Evolutionary conservation across 2,329 filamentous ascomycete genomes (phyloP), one percentile per base, ranked within the genome.

Genomic region (Aureobasidium sp.): DNA sequence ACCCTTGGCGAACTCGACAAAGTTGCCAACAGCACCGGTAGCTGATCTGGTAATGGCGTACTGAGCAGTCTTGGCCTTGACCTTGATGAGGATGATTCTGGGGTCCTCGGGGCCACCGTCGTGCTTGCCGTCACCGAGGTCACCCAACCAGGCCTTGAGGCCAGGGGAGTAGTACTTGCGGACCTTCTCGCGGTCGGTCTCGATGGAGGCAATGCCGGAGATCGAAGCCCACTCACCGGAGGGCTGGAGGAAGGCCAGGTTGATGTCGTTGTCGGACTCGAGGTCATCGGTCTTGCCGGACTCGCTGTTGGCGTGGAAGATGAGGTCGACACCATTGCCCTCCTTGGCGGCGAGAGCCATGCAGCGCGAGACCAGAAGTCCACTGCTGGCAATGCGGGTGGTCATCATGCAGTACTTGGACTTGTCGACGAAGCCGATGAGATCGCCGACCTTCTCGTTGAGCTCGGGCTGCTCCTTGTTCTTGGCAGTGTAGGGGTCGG

Each of bases 261-360:
- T 95, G 77, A 91, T 81, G 66, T 89, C 82, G 0, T 86, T 78
- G 73, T 95, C 86, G 60, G 79, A 78, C 60, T 83, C 79, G 43
- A 95, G 81, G 69, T 95, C 90, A 73, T 90, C 82, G 5, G 89
- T 91, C 80, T 96, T 95, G 75, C 89, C 85, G 10, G 89, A 91
- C 72, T 93, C 88, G 64, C 89, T 91, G 79, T 95, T 95, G 70
- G 90, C 91, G 78, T 94, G 87, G 81, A 95, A 95, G 73, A 95
- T 82, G 60, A 94, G 82, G 71, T 95, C 90, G 61, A 91, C 80
- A 68, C 88, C 88, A 65, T 86, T 86, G 63, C 81, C 79, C 75
- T 95, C 90, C 88, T 87, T 88, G 15, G 83, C 89, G 17, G 89
- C 89, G 15, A 95, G 73, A 5, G 89, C 89, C 91, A 96, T 95